Evolutionary conservation across 441 rosid species (phyloP), one percentile per base, ranked within the genome.

Genomic region (Biscutella laevigata): DNA sequence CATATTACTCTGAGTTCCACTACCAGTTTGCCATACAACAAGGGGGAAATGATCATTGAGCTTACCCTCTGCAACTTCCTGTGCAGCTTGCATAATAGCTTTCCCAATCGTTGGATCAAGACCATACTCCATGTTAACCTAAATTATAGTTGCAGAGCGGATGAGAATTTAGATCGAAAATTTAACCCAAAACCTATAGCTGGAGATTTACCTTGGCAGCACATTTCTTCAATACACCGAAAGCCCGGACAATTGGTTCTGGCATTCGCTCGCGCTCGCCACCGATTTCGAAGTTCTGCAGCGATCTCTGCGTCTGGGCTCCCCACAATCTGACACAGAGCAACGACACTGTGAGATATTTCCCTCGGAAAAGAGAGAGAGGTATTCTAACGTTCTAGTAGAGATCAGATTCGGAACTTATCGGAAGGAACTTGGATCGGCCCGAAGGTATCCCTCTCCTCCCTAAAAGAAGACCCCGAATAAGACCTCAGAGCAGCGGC

Each of bases 1-100:
- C 98, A 91, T 91, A 69, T 91, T 91, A 69, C 96, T 87, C 67
- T 91, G 98, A 67, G 98, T 91, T 19, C 98, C 96, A 68, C 98
- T 91, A 43, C 98, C 98, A 57, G 98, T 88, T 75, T 91, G 98
- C 98, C 98, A 91, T 4, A 91, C 80, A 40, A 88, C 94, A 42
- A 91, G 96, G 0, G 91, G 96, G 45, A 91, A 91, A 63, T 88
- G 96, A 71, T 88, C 95, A 6, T 69, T 83, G 33, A 91, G 69
- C 57, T 85, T 88, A 26, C 95, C 96, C 36, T 85, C 94, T 0
- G 98, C 95, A 2, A 91, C 96, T 74, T 91, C 95, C 28, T 88
- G 79, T 0, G 98, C 82, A 1, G 96, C 98, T 73, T 83, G 77
- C 89, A 91, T 88, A 67, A 88, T 75, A 1, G 95, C 96, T 67